A percentile compares a stretch with the other conserved stretches of the same genome.
Conservation (phyloP, 2,329 filamentous ascomycete species). For the Pyricularia grisea region DNA sequence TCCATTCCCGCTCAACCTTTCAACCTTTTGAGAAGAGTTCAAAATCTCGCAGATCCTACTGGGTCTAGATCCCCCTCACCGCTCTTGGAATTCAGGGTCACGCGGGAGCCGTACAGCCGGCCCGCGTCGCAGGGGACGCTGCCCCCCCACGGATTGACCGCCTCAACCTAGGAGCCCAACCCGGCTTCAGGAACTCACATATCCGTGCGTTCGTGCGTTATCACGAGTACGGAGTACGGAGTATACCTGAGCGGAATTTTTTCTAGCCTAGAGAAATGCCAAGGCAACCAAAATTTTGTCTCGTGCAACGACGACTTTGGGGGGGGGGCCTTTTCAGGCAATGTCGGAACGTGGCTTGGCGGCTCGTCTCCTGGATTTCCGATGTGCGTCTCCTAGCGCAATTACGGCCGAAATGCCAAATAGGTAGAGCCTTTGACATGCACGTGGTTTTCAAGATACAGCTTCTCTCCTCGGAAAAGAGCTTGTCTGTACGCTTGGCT, state of each 20-base stretch:
- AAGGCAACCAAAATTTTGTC: neutral
- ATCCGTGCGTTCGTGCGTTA: neutral
- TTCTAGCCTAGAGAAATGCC: too few relatives aligned
- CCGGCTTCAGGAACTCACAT: neutral
- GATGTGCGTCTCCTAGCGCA: neutral
- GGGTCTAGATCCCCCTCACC: neutral
- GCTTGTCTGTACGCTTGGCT: neutral
- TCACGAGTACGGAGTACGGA: neutral
- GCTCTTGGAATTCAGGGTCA: neutral
- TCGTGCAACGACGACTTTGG: neutral
- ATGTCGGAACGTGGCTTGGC: neutral
- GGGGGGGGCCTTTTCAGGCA: neutral
- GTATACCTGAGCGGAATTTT: too few relatives aligned
- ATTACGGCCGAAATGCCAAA: neutral
- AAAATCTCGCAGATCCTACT: neutral
- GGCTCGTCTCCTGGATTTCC: neutral
- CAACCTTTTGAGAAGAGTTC: neutral
- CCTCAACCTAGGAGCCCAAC: neutral
- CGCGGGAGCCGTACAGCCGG: neutral
- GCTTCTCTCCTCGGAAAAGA: neutral
- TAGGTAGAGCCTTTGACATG: neutral
- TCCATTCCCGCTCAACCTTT: neutral
- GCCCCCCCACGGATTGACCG: neutral
- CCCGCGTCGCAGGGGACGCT: neutral
- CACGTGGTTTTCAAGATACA: neutral